Base-by-base conservation (phyloP, 768 basidiomycete genomes). In the Panus rudis region DNA sequence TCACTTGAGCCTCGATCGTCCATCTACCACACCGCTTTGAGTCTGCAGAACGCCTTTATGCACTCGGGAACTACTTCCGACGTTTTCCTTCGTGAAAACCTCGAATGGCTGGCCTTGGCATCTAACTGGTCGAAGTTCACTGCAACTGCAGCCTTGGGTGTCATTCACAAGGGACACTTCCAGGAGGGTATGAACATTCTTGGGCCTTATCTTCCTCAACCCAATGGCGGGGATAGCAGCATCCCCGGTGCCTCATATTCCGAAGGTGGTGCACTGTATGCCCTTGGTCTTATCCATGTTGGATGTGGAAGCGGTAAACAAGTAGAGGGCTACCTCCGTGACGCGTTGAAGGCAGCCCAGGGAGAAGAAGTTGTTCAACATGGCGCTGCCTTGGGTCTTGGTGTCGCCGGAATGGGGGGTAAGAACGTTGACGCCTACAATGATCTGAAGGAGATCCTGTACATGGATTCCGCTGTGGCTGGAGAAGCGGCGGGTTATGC, bases 41-140 rank as follows among this genome's bases (percentile, higher is more conserved):
- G 92, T 6, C 76, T 99, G 45, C 89, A 93, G 61, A 97, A 99
- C 62, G 92, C 96, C 2, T 98, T 93, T 62, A 93, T 94, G 81
- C 84, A 96, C 58, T 82, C 94, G n/a, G 96, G 96, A 37, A 99
- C 96, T 3, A 92, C 92, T 0, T 93, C 92, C 1, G 96, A 99
- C 56, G 60, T 76, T 20, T 99, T 98, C 68, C 70, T 99, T 16
- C 81, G 92, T 11, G 90, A 97, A 41, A 98, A 98, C 61, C 75
- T 99, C 25, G 94, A 97, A 59, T 99, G 93, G 92, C 78, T 99
- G 4, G 88, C 80, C 8, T 76, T 90, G 41, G 96, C 96, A 3
- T 84, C 84, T 21, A 98, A 99, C 60, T 99, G 96, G 96, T 89
- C 92, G 22, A 99, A 98, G 58, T 99, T 98, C 67, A 90, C 92